A percentile compares a stretch with the other conserved stretches of the same genome.
These are phyloP conservation scores for Calycina herbarum DNA, from an alignment of 2,329 filamentous ascomycete genomes.

Conservation along the genomic window DNA sequence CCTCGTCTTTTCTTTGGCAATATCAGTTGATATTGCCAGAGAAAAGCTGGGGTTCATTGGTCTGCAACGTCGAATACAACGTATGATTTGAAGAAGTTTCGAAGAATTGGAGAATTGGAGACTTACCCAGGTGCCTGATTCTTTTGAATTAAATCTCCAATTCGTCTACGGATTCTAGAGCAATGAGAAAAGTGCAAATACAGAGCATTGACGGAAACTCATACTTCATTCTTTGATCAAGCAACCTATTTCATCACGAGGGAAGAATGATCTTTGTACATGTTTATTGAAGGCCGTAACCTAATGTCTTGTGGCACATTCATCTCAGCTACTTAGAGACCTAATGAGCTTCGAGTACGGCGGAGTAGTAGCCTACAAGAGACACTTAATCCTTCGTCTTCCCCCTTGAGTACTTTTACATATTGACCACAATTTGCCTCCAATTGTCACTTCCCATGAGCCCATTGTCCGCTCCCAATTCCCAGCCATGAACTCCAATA, in stretches of 20 bases:
- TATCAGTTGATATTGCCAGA: too few species aligned
- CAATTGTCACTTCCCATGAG: background rate
- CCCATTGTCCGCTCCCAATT: background rate
- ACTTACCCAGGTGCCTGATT: too few species aligned
- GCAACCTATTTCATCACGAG: background rate
- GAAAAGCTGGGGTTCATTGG: too few species aligned
- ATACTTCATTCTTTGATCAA: background rate
- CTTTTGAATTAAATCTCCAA: too few species aligned
- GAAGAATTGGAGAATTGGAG: too few species aligned
- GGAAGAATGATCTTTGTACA: background rate
- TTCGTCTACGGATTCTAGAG: too few species aligned
- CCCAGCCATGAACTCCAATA: background rate
- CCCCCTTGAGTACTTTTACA: background rate
- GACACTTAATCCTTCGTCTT: background rate
- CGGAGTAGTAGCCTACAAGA: background rate
- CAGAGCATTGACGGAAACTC: background rate
- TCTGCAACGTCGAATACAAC: too few species aligned
- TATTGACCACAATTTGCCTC: background rate
- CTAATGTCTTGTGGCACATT: background rate
- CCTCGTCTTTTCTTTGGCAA: too few species aligned
- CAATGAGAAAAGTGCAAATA: background rate
- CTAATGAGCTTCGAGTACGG: background rate
- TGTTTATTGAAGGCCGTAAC: background rate
- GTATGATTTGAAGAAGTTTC: too few species aligned
- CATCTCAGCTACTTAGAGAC: background rate